phyloP scores from a whole-genome alignment of 768 basidiomycete species.

The Boletus rufocinnamomeus region DNA sequence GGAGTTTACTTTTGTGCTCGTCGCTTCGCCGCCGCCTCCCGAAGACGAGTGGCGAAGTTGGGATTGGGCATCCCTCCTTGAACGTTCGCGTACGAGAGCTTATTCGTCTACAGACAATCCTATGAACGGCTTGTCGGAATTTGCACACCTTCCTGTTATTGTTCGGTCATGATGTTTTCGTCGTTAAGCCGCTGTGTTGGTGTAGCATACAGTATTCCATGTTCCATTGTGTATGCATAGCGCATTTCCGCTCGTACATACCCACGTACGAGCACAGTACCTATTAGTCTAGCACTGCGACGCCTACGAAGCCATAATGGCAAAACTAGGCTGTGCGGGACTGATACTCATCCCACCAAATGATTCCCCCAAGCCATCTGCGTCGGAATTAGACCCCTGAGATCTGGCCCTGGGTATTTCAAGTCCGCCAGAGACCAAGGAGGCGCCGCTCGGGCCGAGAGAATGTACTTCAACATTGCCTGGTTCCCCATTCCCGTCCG shows the following conservation, averaged over 20 bases:
- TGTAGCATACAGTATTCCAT: background rate
- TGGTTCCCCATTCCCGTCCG: constrained; percentile 12
- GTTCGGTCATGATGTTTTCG: constrained; percentile 21
- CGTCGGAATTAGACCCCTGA: constrained; percentile 34
- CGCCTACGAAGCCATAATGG: constrained; percentile 17
- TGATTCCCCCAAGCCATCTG: constrained; percentile 62
- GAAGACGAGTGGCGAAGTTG: constrained; percentile 25
- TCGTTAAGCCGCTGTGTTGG: too few species aligned
- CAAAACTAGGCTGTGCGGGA: constrained; percentile 43
- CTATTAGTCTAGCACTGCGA: background rate
- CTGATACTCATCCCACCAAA: constrained; percentile 87
- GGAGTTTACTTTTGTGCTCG: constrained; percentile 46
- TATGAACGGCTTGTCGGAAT: constrained; percentile 14
- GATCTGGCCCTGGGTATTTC: constrained; percentile 25
- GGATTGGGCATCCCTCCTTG: constrained; percentile 26
- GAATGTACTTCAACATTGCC: background rate
- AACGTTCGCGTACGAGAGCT: background rate
- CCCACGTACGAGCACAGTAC: background rate
- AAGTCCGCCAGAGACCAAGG: constrained; percentile 17
- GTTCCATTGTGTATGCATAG: background rate
- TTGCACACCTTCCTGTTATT: constrained; percentile 19
- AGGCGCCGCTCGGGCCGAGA: constrained; percentile 6
- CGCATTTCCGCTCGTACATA: background rate
- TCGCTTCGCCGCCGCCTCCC: constrained; percentile 34
- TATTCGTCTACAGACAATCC: background rate